These are phyloP conservation scores for Acorus gramineus DNA, from an alignment of 106 monocot genomes.

Conservation along the genomic window DNA sequence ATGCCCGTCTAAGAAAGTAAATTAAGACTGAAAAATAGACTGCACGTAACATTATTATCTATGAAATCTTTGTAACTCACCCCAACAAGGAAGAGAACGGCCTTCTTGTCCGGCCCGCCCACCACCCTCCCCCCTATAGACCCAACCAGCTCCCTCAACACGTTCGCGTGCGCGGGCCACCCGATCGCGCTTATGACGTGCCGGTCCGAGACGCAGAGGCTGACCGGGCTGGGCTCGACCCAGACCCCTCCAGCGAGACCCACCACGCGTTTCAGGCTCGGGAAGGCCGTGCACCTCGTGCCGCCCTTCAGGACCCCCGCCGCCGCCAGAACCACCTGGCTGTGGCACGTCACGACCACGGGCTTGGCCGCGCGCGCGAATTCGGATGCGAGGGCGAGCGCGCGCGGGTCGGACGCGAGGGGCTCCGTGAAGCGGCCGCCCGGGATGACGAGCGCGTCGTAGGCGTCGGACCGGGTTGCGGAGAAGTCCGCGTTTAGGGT, in stretches of 20 bases:
- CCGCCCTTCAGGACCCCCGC: conserved; percentile 2
- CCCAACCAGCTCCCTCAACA: not conserved
- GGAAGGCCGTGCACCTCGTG: conserved; percentile 5
- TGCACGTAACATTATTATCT: too few relatives aligned
- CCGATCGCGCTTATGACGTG: conserved; percentile 8
- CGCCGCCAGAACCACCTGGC: conserved; percentile 12
- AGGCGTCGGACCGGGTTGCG: not conserved
- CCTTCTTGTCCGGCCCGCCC: not conserved
- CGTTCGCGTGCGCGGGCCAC: conserved; percentile 10
- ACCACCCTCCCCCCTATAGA: not conserved
- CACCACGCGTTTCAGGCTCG: not conserved
- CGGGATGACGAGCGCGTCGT: conserved; percentile 11
- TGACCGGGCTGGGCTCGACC: not conserved
- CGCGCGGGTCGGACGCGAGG: not conserved
- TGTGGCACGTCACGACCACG: conserved; percentile 9
- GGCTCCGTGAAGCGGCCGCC: conserved; percentile 10
- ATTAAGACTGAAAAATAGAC: too few relatives aligned
- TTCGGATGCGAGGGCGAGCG: not conserved
- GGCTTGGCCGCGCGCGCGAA: conserved; percentile 3
- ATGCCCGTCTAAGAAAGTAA: too few relatives aligned
- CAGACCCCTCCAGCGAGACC: conserved; percentile 3
- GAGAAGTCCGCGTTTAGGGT: conserved; percentile 5
- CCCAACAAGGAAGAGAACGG: conserved; percentile 13
- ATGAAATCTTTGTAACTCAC: not conserved
- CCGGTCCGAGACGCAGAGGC: not conserved